Percentiles rank a stretch among this genome's conserved stretches.
Evolutionary conservation across 2,329 filamentous ascomycete genomes (phyloP).

Genomic region (Lecanicillium sp.): DNA sequence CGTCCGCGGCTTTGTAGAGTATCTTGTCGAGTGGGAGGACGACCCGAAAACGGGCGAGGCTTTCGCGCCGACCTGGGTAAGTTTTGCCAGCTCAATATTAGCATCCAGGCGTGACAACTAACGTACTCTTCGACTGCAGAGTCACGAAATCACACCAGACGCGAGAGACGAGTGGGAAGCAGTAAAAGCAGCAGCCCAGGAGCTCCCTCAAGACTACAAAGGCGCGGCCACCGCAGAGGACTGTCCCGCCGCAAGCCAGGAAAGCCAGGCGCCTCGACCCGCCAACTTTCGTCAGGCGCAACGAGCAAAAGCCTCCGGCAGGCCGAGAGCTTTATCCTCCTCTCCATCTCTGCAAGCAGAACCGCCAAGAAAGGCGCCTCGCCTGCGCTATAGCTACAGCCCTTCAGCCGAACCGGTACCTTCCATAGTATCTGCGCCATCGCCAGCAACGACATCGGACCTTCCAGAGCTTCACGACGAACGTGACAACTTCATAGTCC

Average conservation of each 20-base stretch:
- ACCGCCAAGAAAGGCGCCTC: constrained; percentile 14
- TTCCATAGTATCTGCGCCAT: constrained; percentile 20
- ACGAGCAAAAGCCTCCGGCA: constrained; percentile 7
- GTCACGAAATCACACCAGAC: not conserved
- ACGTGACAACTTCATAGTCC: constrained; percentile 17
- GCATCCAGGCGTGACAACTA: not conserved
- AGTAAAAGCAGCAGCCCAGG: not conserved
- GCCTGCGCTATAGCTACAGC: constrained; percentile 14
- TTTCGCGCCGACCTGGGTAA: constrained; percentile 26
- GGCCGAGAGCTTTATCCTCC: constrained; percentile 1
- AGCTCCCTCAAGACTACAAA: not conserved
- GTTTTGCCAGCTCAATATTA: too few species aligned
- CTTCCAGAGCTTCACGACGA: constrained; percentile 11
- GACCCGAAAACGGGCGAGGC: constrained; percentile 21
- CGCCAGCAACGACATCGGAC: constrained; percentile 14
- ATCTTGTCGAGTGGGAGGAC: constrained; percentile 31
- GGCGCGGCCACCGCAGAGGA: not conserved
- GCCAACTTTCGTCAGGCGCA: constrained; percentile 18
- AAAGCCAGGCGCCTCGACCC: constrained; percentile 19
- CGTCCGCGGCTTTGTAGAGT: constrained; percentile 19
- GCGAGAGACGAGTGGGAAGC: not conserved
- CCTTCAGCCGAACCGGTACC: constrained; percentile 21
- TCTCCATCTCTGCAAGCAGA: constrained; percentile 2
- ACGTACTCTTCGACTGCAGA: not conserved
- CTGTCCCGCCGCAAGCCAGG: constrained; percentile 7